Conservation (phyloP, 202 grass and related monocot genomes). For the Panicum virgatum region DNA sequence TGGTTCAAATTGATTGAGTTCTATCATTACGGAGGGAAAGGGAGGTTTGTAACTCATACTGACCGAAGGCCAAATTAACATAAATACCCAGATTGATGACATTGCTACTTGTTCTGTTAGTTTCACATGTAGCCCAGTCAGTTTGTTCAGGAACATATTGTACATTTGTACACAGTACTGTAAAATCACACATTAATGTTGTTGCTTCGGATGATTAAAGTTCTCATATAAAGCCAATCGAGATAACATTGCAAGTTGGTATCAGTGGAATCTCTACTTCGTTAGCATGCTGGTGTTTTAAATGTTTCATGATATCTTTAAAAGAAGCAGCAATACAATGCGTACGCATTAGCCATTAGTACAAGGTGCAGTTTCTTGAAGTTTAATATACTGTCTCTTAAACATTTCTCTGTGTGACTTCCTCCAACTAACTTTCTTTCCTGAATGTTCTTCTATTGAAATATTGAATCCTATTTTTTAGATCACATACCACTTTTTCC, state of each 20-base stretch:
- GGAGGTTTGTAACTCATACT: not conserved
- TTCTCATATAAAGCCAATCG: not conserved
- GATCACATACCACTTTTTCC: conserved; percentile 72
- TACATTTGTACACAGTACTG: not conserved
- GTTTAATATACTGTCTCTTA: not conserved
- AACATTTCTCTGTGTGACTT: conserved; percentile 3
- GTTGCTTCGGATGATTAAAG: not conserved
- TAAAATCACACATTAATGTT: not conserved
- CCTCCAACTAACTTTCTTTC: not conserved
- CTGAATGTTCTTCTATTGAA: not conserved
- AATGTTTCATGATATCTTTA: not conserved
- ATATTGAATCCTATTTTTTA: conserved; percentile 36
- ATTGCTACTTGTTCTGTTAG: not conserved
- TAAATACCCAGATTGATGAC: not conserved
- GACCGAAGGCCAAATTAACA: not conserved
- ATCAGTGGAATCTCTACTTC: not conserved
- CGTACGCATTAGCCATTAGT: not conserved
- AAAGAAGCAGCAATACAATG: not conserved
- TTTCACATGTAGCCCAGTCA: not conserved
- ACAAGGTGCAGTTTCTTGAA: not conserved
- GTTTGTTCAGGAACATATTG: not conserved
- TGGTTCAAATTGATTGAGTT: not conserved
- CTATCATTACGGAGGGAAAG: not conserved
- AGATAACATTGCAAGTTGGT: not conserved
- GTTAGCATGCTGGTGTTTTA: conserved; percentile 7